A percentile compares a stretch with the other conserved stretches of the same genome.
phyloP scores from a whole-genome alignment of 2,329 filamentous ascomycete species.

The Colletotrichum truncatum region DNA sequence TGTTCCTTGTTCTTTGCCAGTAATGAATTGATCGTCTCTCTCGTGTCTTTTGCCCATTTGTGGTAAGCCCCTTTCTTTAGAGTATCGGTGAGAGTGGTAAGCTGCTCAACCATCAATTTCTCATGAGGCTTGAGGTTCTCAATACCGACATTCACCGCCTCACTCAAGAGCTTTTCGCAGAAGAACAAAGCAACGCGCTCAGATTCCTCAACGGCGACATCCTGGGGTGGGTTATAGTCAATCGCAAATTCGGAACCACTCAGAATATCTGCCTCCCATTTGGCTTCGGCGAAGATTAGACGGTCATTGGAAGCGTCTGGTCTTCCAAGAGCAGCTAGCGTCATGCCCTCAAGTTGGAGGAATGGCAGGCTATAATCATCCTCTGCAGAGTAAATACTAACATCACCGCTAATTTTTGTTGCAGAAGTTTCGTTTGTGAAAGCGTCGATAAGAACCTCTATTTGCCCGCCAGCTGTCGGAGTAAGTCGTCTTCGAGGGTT shows the following conservation, averaged over 20 bases:
- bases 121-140: neutral
- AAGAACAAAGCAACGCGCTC: conserved; percentile 10
- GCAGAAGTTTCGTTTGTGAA: neutral
- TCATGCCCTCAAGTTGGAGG: neutral
- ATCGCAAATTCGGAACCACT: neutral
- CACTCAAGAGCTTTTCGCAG: neutral
- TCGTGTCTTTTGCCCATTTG: neutral
- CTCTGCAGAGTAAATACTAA: neutral
- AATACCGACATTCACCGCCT: neutral
- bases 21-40: neutral
- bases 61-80: neutral
- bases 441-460: neutral
- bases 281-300: conserved; percentile 3
- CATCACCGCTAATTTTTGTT: neutral
- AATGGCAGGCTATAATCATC: neutral
- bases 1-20: neutral
- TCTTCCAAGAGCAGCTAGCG: neutral
- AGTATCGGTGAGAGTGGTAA: neutral
- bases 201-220: neutral
- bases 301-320: conserved; percentile 8
- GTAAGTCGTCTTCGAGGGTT: neutral
- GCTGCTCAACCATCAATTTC: neutral
- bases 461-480: neutral
- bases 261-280: neutral
- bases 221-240: neutral